Percentiles rank a stretch among this genome's conserved stretches.
Conservation (phyloP, 23 red algal species). For the Agarophyton chilense region DNA sequence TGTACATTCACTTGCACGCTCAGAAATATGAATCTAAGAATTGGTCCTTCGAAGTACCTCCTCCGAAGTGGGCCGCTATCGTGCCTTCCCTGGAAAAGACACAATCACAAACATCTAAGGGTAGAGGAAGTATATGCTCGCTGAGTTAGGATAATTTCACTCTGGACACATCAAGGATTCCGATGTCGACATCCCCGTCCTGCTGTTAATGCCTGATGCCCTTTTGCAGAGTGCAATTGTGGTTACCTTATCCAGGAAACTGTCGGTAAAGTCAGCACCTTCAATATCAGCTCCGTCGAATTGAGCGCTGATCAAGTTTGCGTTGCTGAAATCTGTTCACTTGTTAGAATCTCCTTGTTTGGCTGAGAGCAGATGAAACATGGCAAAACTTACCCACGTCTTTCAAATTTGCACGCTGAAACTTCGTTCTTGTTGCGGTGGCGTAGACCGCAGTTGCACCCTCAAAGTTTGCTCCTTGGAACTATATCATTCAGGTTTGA, state of each 20-base stretch:
- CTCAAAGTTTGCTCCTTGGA: constrained; percentile 61
- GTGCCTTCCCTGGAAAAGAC: background rate
- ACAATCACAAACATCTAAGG: background rate
- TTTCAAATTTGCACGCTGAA: constrained; percentile 66
- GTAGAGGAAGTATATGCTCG: background rate
- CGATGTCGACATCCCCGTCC: constrained; percentile 67
- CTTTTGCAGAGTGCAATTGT: constrained; percentile 66
- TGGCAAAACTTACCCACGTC: constrained; percentile 40
- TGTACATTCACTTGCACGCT: constrained; percentile 72
- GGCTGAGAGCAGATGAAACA: background rate
- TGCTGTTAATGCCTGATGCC: constrained; percentile 53
- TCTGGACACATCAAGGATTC: constrained; percentile 78
- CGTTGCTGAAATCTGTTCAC: constrained; percentile 49
- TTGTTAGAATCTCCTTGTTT: background rate
- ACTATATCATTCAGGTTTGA: background rate
- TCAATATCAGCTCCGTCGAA: constrained; percentile 79
- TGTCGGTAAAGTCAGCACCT: constrained; percentile 83
- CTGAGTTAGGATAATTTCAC: background rate
- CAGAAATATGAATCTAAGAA: constrained; percentile 68
- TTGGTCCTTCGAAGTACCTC: constrained; percentile 62
- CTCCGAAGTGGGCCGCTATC: constrained; percentile 23
- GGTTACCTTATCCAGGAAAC: constrained; percentile 48
- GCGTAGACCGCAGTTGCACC: constrained; percentile 46
- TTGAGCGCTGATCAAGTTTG: constrained; percentile 68
- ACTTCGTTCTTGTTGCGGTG: constrained; percentile 71